These are phyloP conservation scores for Pistacia vera DNA, from an alignment of 345 rosid species.

Conservation along the genomic window DNA sequence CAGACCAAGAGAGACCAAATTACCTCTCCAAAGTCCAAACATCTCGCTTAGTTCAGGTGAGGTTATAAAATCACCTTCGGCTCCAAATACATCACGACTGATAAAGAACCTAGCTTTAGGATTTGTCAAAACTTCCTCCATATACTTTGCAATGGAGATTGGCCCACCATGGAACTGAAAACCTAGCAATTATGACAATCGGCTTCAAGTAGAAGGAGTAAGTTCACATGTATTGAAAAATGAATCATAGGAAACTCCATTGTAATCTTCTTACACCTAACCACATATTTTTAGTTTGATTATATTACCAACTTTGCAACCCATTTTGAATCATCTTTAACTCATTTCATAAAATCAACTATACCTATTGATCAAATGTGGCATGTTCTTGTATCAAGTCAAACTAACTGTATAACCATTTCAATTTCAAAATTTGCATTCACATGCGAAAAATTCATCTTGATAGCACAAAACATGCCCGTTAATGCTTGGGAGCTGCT, in stretches of 20 bases:
- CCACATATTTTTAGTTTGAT: too few relatives aligned
- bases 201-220: conserved; percentile 15
- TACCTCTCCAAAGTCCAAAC: conserved; percentile 98
- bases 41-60: conserved; percentile 97
- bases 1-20: conserved; percentile 1
- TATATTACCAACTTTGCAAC: too few relatives aligned
- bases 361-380: too few relatives aligned
- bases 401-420: too few relatives aligned
- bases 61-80: conserved; percentile 93
- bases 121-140: conserved; percentile 95
- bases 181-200: conserved; percentile 18
- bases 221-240: neutral
- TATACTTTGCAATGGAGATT: conserved; percentile 88
- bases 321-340: too few relatives aligned
- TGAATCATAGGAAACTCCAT: neutral
- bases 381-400: too few relatives aligned
- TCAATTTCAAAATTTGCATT: too few relatives aligned
- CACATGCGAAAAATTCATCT: too few relatives aligned
- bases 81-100: conserved; percentile 89
- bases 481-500: too few relatives aligned
- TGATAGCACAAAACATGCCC: too few relatives aligned
- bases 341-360: too few relatives aligned
- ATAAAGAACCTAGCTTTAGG: conserved; percentile 89
- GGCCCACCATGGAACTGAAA: conserved; percentile 89
- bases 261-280: too few relatives aligned